Evolutionary conservation across 2,329 filamentous ascomycete genomes (phyloP), one percentile per base, ranked within the genome.

Genomic region (Macrophomina pseudophaseolina): DNA sequence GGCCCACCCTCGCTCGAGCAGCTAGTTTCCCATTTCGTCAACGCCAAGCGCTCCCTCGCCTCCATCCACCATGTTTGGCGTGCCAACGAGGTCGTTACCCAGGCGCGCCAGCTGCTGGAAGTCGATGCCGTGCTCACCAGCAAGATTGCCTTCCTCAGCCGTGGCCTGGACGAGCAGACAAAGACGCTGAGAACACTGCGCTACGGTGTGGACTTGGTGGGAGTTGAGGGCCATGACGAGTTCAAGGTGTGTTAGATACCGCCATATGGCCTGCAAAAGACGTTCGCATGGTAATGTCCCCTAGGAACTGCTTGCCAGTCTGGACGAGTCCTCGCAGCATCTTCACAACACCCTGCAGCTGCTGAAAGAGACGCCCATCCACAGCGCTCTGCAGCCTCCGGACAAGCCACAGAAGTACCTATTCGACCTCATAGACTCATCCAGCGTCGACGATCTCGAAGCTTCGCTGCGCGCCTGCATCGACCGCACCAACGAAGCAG

Each of bases 21-120:
- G 30, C 88, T 98, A 51, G 91, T 97, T 66, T 87, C 88, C 64
- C 89, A 97, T 79, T 90, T 97, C 42, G 88, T 97, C 48, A 90
- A 91, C 35, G 91, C 94, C 8, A 97, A 97, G 77, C 88, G 92
- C 52, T 94, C 94, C 1, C 86, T 98, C 4, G 91, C 91, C 16
- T 93, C 93, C 11, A 93, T 96, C 76, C 88, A 85, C 49, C 89
- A 91, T 68, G 92, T 97, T 62, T 90, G 92, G 75, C 91, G 92
- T 68, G 94, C 93, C 70, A 94, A 95, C 75, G 91, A 96, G 74
- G 89, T 97, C 66, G 91, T 95, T 52, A 92, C 88, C 23, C 84
- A 87, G 14, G 92, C 93, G 4, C 90, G 93, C 40, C 82, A 85
- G 38, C 87, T 92, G 40, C 84, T 97, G 70, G 92, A 97, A 74